phyloP scores from a whole-genome alignment of 768 basidiomycete genomes.

The Strobilomyces dryophilus region DNA sequence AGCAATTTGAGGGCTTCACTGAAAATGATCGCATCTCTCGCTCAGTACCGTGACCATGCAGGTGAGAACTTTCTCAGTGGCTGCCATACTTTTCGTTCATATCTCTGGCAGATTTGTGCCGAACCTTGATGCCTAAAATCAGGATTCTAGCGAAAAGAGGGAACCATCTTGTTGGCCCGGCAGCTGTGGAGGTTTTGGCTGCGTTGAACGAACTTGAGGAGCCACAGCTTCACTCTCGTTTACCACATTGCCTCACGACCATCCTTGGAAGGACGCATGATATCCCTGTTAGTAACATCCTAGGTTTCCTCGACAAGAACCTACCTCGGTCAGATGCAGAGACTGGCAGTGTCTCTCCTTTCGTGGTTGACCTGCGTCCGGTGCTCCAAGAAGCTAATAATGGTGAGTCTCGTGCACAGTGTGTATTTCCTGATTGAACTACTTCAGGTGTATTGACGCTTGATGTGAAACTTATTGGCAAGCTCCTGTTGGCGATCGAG shows the following conservation, averaged over 20 bases:
- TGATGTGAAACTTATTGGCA: not conserved
- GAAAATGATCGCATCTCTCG: not conserved
- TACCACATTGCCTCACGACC: not conserved
- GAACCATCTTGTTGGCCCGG: not conserved
- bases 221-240: not conserved
- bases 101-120: not conserved
- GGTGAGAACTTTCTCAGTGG: not conserved
- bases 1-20: slow-evolving; percentile 1
- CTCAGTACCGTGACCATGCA: not conserved
- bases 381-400: not conserved
- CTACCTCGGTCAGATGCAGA: not conserved
- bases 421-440: too few relatives aligned
- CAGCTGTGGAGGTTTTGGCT: slow-evolving; percentile 5
- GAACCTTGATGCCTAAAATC: not conserved
- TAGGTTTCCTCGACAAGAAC: not conserved
- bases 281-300: not conserved
- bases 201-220: not conserved
- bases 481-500: not conserved
- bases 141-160: not conserved
- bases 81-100: not conserved
- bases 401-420: not conserved
- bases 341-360: not conserved
- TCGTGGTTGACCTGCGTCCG: not conserved
- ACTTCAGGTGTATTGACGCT: not conserved
- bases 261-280: not conserved